A percentile compares a stretch with the other conserved stretches of the same genome.
phyloP scores from a whole-genome alignment of 108 stramenopile genomes.

The Stephanodiscus minutulus region DNA sequence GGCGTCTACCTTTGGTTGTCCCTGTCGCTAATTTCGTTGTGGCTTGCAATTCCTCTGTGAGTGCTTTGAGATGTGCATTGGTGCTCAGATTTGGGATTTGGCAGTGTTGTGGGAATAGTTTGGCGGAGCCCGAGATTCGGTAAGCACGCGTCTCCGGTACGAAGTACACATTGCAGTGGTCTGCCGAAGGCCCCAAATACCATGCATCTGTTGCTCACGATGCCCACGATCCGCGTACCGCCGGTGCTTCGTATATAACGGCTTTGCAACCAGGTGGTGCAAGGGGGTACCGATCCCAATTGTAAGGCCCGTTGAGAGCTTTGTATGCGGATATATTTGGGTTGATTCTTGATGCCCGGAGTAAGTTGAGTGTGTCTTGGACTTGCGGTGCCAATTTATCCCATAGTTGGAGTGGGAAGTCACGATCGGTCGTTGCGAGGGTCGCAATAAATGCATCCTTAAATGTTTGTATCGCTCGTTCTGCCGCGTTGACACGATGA shows the following conservation, averaged over 20 bases:
- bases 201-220: conserved; percentile 22
- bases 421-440: conserved; percentile 24
- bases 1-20: conserved; percentile 7
- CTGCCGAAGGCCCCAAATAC: conserved; percentile 19
- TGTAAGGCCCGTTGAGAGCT: conserved; percentile 17
- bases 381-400: conserved; percentile 41
- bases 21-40: neutral
- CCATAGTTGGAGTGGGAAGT: conserved; percentile 48
- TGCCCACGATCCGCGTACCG: conserved; percentile 14
- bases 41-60: too few species aligned
- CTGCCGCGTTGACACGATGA: conserved; percentile 46
- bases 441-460: conserved; percentile 46
- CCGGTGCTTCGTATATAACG: conserved; percentile 26
- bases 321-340: conserved; percentile 33
- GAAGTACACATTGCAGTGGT: conserved; percentile 18
- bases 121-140: conserved; percentile 12
- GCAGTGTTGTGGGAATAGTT: conserved; percentile 19
- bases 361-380: conserved; percentile 35
- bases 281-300: conserved; percentile 51
- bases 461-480: conserved; percentile 54
- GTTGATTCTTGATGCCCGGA: conserved; percentile 40
- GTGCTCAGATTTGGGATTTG: conserved; percentile 3
- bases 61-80: too few species aligned
- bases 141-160: conserved; percentile 25
- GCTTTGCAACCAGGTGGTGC: conserved; percentile 48